These are phyloP conservation scores for Cercophora sp. DNA, from an alignment of 495 filamentous ascomycete species.

Conservation along the genomic window DNA sequence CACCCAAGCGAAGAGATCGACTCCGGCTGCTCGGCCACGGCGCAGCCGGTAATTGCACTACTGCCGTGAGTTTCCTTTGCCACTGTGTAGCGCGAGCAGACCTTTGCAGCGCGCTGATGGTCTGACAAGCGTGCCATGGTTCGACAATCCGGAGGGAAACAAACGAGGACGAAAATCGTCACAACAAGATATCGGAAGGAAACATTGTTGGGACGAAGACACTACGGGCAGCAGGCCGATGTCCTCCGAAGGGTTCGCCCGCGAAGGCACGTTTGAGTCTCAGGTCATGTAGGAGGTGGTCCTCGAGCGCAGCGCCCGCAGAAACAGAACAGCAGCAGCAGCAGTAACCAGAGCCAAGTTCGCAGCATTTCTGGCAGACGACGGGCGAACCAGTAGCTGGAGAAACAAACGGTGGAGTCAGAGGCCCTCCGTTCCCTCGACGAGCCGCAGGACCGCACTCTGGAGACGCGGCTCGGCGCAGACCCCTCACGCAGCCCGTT, in stretches of 20 bases:
- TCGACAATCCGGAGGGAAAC: not conserved
- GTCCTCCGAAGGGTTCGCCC: slow-evolving; percentile 7
- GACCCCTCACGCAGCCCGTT: not conserved
- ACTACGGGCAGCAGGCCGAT: not conserved
- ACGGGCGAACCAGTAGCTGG: slow-evolving; percentile 8
- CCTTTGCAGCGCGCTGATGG: not conserved
- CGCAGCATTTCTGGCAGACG: not conserved
- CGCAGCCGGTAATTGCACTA: slow-evolving; percentile 28
- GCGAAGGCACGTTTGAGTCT: slow-evolving; percentile 14
- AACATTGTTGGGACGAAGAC: not conserved
- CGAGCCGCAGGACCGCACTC: slow-evolving; percentile 1
- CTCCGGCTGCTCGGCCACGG: slow-evolving; percentile 27
- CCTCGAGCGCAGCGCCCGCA: slow-evolving; percentile 5
- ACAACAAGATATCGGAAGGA: not conserved
- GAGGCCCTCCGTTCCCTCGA: not conserved
- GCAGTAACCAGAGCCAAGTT: not conserved
- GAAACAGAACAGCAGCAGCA: not conserved
- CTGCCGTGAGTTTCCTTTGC: not conserved
- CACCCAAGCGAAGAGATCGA: slow-evolving; percentile 12
- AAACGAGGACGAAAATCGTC: not conserved
- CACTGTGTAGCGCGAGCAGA: not conserved
- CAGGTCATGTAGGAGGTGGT: slow-evolving; percentile 19
- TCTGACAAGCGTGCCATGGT: not conserved
- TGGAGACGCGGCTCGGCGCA: slow-evolving; percentile 14
- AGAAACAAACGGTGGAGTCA: not conserved